Conservation (phyloP, 768 basidiomycete species). For the Leucocoprinus birnbaumii region DNA sequence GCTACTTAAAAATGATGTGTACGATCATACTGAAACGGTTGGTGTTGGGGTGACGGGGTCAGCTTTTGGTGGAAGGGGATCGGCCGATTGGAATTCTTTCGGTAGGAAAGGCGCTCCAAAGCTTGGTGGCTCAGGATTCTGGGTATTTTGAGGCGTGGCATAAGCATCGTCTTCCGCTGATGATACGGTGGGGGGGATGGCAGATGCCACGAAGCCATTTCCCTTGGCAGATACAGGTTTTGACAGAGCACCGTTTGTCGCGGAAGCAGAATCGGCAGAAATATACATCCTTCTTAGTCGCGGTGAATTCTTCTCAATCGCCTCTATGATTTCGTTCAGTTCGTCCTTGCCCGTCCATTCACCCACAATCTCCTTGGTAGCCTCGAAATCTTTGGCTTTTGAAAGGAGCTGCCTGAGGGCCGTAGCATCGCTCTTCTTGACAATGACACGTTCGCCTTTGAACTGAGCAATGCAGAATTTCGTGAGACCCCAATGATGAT, state of each 20-base stretch:
- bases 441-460: slow-evolving; percentile 56
- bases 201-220: slow-evolving; percentile 1
- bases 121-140: slow-evolving; percentile 57
- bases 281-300: slow-evolving; percentile 31
- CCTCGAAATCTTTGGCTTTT: slow-evolving; percentile 60
- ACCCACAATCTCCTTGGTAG: slow-evolving; percentile 48
- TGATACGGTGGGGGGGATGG: neutral
- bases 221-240: slow-evolving; percentile 21
- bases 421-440: slow-evolving; percentile 60
- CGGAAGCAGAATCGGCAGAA: slow-evolving; percentile 14
- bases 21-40: neutral
- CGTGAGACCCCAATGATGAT: slow-evolving; percentile 79
- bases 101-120: slow-evolving; percentile 49
- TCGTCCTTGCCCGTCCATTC: slow-evolving; percentile 62
- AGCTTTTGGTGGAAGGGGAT: slow-evolving; percentile 37
- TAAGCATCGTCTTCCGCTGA: neutral
- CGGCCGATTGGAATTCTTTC: slow-evolving; percentile 29
- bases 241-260: slow-evolving; percentile 20
- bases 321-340: slow-evolving; percentile 48
- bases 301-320: slow-evolving; percentile 46
- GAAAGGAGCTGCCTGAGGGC: slow-evolving; percentile 49
- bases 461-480: slow-evolving; percentile 88
- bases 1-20: neutral
- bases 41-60: slow-evolving; percentile 44
- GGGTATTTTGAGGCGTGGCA: slow-evolving; percentile 49